These are phyloP conservation scores for Suillus subalutaceus DNA, from an alignment of 768 basidiomycete genomes.

Conservation along the genomic window DNA sequence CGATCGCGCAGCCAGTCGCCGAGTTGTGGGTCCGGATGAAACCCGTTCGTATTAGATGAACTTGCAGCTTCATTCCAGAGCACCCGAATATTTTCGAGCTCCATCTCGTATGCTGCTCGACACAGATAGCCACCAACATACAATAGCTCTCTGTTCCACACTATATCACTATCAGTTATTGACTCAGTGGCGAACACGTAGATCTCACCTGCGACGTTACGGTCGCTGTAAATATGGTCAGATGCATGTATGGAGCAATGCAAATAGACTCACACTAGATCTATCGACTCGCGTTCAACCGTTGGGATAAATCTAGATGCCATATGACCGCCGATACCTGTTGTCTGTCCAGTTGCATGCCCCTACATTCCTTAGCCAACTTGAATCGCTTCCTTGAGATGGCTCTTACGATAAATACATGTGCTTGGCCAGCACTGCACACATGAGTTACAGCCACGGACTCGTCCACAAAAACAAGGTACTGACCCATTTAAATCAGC, in stretches of 20 bases:
- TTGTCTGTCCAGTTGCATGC: slow-evolving; percentile 91
- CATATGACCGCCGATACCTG: slow-evolving; percentile 73
- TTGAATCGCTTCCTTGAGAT: slow-evolving; percentile 1
- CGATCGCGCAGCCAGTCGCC: slow-evolving; percentile 56
- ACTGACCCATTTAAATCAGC: slow-evolving; percentile 83
- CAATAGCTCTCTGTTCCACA: slow-evolving; percentile 91
- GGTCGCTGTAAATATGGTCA: slow-evolving; percentile 54
- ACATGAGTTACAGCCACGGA: not conserved
- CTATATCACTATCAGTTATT: slow-evolving; percentile 34
- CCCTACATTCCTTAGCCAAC: slow-evolving; percentile 50
- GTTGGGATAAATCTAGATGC: slow-evolving; percentile 92
- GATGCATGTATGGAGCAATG: not conserved
- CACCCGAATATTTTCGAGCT: slow-evolving; percentile 62
- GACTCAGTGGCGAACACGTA: not conserved
- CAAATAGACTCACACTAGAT: slow-evolving; percentile 65
- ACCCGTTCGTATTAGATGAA: slow-evolving; percentile 30
- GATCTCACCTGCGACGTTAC: slow-evolving; percentile 70
- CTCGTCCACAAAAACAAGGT: not conserved
- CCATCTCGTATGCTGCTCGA: slow-evolving; percentile 83
- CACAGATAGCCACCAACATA: slow-evolving; percentile 82
- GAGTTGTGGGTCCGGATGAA: slow-evolving; percentile 42
- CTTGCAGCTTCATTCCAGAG: slow-evolving; percentile 58
- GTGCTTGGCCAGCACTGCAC: slow-evolving; percentile 62
- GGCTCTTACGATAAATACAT: slow-evolving; percentile 78
- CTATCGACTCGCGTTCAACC: slow-evolving; percentile 93